These are phyloP conservation scores for Suhomyces ambrosiae DNA, from an alignment of 1,139 yeast species.

Conservation along the genomic window DNA sequence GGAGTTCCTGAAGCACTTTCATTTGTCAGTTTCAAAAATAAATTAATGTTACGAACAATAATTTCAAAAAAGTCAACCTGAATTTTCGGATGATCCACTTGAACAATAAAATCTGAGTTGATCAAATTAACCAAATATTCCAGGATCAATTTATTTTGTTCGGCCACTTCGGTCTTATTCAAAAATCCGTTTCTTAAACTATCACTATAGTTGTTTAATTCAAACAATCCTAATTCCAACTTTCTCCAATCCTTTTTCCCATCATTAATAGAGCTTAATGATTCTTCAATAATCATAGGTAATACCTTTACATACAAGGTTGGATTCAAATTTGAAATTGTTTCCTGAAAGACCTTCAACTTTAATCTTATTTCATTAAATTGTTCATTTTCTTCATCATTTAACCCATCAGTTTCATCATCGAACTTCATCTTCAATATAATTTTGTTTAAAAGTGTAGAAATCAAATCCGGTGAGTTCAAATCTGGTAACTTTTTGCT, in stretches of 20 bases:
- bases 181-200: slow-evolving; percentile 71
- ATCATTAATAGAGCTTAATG: slow-evolving; percentile 42
- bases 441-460: slow-evolving; percentile 65
- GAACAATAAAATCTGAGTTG: slow-evolving; percentile 52
- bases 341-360: slow-evolving; percentile 80
- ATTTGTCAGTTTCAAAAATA: slow-evolving; percentile 46
- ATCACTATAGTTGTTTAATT: slow-evolving; percentile 78
- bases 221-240: slow-evolving; percentile 83
- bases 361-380: slow-evolving; percentile 76
- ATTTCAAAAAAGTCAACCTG: slow-evolving; percentile 84
- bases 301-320: slow-evolving; percentile 71
- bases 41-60: slow-evolving; percentile 74
- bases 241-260: slow-evolving; percentile 65
- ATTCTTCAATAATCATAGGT: slow-evolving; percentile 64
- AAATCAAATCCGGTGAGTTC: slow-evolving; percentile 51
- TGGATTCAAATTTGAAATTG: slow-evolving; percentile 75
- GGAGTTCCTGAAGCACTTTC: slow-evolving; percentile 29
- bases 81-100: slow-evolving; percentile 71
- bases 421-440: slow-evolving; percentile 81
- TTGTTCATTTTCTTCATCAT: slow-evolving; percentile 68
- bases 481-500: slow-evolving; percentile 58
- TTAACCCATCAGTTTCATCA: slow-evolving; percentile 63
- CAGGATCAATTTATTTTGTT: slow-evolving; percentile 57
- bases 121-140: slow-evolving; percentile 67
- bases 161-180: slow-evolving; percentile 59